Percentiles rank a stretch among this genome's conserved stretches.
These are phyloP conservation scores for Ramaria rubella DNA, from an alignment of 768 basidiomycete genomes.

Conservation along the genomic window DNA sequence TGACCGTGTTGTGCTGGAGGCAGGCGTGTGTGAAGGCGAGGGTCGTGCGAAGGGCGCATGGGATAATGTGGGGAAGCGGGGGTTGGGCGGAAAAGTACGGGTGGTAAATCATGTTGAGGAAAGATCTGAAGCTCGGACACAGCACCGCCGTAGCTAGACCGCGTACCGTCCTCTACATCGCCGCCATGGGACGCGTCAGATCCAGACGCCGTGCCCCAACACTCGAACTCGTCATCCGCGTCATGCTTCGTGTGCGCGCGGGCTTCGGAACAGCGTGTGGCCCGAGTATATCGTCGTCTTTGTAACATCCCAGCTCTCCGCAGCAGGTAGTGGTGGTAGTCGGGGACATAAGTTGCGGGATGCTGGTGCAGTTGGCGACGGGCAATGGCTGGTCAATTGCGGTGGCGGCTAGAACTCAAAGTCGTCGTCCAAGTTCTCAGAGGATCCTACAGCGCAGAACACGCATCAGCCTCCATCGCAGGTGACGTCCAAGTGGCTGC, in stretches of 20 bases:
- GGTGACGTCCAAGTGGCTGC: neutral
- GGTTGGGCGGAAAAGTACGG: neutral
- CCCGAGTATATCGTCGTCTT: neutral
- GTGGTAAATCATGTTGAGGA: neutral
- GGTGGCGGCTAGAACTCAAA: constrained; percentile 48
- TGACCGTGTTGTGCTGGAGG: no score
- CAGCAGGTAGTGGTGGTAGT: neutral
- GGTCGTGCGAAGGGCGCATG: constrained; percentile 37
- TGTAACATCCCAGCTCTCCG: constrained; percentile 8
- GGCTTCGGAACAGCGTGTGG: neutral
- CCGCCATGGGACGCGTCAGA: constrained; percentile 5
- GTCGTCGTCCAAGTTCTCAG: constrained; percentile 80
- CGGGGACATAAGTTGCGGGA: neutral
- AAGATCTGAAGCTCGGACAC: neutral
- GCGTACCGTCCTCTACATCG: constrained; percentile 1
- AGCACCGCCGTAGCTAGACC: neutral
- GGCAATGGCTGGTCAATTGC: neutral
- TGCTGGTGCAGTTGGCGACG: no score
- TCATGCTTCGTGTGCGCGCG: neutral
- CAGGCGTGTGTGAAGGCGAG: constrained; percentile 51
- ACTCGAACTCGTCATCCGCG: neutral
- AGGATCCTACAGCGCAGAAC: constrained; percentile 29
- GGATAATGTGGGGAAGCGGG: neutral
- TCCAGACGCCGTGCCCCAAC: constrained; percentile 6
- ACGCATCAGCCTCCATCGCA: neutral